A percentile compares a stretch with the other conserved stretches of the same genome.
Conservation (phyloP, 768 basidiomycete genomes). For the Lactarius sanguifluus region DNA sequence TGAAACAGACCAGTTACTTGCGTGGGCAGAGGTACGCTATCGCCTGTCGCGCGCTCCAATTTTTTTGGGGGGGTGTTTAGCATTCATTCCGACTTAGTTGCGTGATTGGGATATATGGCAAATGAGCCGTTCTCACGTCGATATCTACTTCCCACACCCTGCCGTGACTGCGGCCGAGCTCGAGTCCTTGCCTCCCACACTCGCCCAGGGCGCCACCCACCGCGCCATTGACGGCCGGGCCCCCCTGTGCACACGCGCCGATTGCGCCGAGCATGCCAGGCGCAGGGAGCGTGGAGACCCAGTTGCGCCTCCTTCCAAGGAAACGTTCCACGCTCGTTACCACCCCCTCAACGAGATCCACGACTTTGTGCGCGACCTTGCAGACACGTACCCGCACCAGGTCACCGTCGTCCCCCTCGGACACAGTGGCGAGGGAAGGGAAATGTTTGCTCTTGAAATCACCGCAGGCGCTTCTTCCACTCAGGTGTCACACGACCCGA, state of each 20-base stretch:
- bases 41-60: neutral
- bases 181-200: conserved; percentile 26
- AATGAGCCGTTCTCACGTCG: conserved; percentile 45
- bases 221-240: conserved; percentile 30
- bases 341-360: conserved; percentile 58
- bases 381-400: conserved; percentile 45
- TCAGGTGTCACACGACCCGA: conserved; percentile 21
- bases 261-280: conserved; percentile 31
- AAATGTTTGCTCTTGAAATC: conserved; percentile 56
- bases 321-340: conserved; percentile 47
- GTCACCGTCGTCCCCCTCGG: conserved; percentile 53
- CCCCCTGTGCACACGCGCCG: conserved; percentile 41
- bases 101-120: conserved; percentile 56
- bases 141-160: conserved; percentile 45
- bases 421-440: conserved; percentile 56
- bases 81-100: conserved; percentile 36
- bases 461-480: conserved; percentile 33
- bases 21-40: conserved; percentile 26
- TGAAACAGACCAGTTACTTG: conserved; percentile 15
- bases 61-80: neutral
- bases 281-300: conserved; percentile 28
- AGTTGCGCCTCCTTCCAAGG: conserved; percentile 33
- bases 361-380: conserved; percentile 51
- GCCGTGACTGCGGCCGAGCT: conserved; percentile 30
- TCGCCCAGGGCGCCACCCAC: conserved; percentile 13